Percentiles rank a stretch among this genome's conserved stretches.
phyloP scores from a whole-genome alignment of 345 rosid species.

The Salix exigua region DNA sequence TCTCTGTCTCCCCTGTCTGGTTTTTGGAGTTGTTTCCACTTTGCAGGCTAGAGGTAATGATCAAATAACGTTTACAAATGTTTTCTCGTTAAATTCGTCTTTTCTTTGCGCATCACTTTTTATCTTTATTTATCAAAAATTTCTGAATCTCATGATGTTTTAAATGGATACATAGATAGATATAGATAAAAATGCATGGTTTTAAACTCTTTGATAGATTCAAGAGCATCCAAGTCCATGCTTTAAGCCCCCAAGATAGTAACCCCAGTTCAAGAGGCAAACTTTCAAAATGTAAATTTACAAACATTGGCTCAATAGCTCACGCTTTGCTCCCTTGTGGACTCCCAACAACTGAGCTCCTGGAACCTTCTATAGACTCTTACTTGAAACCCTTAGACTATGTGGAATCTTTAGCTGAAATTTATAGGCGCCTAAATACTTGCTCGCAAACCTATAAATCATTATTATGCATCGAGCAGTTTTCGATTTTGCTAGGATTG shows the following conservation, averaged over 20 bases:
- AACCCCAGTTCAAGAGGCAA: slow-evolving; percentile 36
- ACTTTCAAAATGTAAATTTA: slow-evolving; percentile 44
- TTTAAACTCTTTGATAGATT: slow-evolving; percentile 52
- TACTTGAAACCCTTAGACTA: slow-evolving; percentile 57
- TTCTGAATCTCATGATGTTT: neutral
- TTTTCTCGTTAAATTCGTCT: neutral
- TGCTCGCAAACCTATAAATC: slow-evolving; percentile 41
- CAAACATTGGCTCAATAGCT: slow-evolving; percentile 36
- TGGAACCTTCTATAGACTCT: slow-evolving; percentile 75
- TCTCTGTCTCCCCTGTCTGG: neutral
- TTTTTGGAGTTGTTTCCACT: slow-evolving; percentile 9
- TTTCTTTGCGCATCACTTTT: neutral
- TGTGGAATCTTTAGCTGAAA: slow-evolving; percentile 59
- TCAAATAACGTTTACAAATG: neutral
- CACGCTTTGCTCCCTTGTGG: slow-evolving; percentile 54
- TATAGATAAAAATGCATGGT: slow-evolving; percentile 40
- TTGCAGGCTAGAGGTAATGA: slow-evolving; percentile 6
- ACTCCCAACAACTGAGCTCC: slow-evolving; percentile 56
- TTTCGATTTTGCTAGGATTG: slow-evolving; percentile 51
- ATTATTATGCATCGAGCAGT: slow-evolving; percentile 55
- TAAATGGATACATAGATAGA: neutral
- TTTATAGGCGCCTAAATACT: slow-evolving; percentile 54
- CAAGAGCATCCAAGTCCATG: slow-evolving; percentile 70
- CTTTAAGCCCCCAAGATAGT: slow-evolving; percentile 44
- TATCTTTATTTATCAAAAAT: neutral